phyloP scores from a whole-genome alignment of 148 eudicot species.

The Pharnaceum exiguum region DNA sequence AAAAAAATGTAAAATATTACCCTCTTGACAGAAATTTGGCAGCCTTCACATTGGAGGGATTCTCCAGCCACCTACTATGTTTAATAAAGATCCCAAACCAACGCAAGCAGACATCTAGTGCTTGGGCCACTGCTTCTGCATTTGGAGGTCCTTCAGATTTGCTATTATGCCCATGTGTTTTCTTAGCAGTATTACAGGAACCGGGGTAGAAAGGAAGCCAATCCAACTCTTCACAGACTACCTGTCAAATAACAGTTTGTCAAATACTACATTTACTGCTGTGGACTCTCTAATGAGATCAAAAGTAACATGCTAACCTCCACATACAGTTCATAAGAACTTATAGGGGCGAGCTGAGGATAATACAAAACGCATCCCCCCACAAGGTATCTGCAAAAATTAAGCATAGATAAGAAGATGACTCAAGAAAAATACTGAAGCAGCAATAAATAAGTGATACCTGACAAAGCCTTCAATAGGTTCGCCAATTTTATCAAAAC shows the following conservation, averaged over 20 bases:
- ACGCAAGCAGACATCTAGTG: constrained; percentile 70
- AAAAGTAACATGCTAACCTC: constrained; percentile 62
- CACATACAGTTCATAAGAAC: constrained; percentile 94
- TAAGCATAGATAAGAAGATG: constrained; percentile 1
- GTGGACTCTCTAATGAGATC: constrained; percentile 1
- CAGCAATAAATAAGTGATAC: constrained; percentile 22
- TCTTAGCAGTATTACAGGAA: constrained; percentile 46
- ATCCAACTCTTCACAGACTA: constrained; percentile 97
- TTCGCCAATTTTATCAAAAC: constrained; percentile 58
- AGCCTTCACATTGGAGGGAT: constrained; percentile 86
- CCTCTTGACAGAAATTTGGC: constrained; percentile 88
- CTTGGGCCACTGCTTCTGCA: constrained; percentile 68
- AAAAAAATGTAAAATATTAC: constrained; percentile 32
- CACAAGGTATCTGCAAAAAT: constrained; percentile 58
- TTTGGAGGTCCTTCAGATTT: constrained; percentile 59
- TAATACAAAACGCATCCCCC: constrained; percentile 89
- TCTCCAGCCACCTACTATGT: constrained; percentile 91
- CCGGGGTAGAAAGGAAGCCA: constrained; percentile 97
- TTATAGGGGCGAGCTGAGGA: constrained; percentile 94
- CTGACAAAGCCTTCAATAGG: constrained; percentile 77
- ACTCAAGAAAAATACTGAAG: neutral
- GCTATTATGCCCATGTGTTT: constrained; percentile 44
- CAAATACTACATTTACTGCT: constrained; percentile 1
- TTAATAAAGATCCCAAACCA: constrained; percentile 88
- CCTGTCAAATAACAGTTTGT: constrained; percentile 39